Conservation (phyloP, 108 stramenopile species). For the Aurantiochytrium sp. region DNA sequence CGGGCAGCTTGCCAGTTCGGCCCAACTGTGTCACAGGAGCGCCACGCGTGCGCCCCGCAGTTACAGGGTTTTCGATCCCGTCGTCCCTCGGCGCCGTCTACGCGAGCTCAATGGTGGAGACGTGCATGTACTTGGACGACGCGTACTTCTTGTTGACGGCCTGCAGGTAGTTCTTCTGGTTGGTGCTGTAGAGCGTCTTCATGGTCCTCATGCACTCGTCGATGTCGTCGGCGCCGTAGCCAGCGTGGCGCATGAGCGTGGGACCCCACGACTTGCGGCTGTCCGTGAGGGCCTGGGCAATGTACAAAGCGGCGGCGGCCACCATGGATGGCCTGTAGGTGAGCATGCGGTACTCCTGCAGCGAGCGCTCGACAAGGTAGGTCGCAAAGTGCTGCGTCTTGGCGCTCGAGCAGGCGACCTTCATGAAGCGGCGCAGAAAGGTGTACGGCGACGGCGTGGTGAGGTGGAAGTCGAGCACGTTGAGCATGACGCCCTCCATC, state of each 20-base stretch:
- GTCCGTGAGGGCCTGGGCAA: conserved; percentile 70
- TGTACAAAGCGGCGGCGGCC: conserved; percentile 75
- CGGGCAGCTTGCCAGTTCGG: too few relatives aligned
- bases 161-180: conserved; percentile 58
- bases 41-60: too few relatives aligned
- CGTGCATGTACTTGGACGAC: conserved; percentile 37
- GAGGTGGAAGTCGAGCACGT: conserved; percentile 74
- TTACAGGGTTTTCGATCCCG: too few relatives aligned
- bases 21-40: too few relatives aligned
- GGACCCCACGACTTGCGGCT: conserved; percentile 76
- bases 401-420: conserved; percentile 76
- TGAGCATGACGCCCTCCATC: conserved; percentile 88
- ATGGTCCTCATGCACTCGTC: conserved; percentile 65
- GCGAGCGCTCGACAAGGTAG: conserved; percentile 86
- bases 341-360: conserved; percentile 86
- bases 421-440: conserved; percentile 84
- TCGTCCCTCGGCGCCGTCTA: background rate
- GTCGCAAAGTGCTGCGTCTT: conserved; percentile 73
- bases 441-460: conserved; percentile 85
- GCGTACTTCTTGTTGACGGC: conserved; percentile 83
- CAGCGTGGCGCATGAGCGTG: conserved; percentile 72
- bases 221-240: conserved; percentile 72
- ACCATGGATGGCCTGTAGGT: conserved; percentile 75
- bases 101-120: background rate
- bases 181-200: conserved; percentile 48